Percentiles rank a stretch among this genome's conserved stretches.
Conservation (phyloP, 306 rosid species). For the Albizia julibrissin region DNA sequence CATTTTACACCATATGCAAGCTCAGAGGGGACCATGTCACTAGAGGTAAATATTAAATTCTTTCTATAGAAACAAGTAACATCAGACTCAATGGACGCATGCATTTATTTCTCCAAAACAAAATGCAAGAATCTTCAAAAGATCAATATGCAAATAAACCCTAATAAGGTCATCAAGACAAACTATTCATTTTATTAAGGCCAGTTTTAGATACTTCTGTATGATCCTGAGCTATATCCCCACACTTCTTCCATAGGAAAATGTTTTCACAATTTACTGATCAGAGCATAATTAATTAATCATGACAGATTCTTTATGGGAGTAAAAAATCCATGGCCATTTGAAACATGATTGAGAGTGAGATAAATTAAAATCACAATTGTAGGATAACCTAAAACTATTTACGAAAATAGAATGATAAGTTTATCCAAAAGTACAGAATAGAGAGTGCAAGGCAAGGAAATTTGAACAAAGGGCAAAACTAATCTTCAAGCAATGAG, state of each 20-base stretch:
- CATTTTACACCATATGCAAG: neutral
- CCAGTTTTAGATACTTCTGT: neutral
- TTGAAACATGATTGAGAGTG: neutral
- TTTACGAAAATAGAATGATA: neutral
- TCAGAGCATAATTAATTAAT: neutral
- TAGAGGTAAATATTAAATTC: neutral
- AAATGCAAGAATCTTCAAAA: neutral
- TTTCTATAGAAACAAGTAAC: neutral
- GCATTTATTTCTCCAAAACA: neutral
- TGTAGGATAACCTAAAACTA: neutral
- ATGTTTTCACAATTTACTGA: neutral
- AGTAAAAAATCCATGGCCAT: neutral
- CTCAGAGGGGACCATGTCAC: neutral
- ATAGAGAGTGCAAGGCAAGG: conserved; percentile 1
- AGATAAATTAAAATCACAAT: neutral
- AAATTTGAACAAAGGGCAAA: neutral
- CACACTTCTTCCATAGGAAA: neutral
- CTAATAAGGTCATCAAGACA: neutral
- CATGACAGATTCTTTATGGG: neutral
- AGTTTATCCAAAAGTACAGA: neutral
- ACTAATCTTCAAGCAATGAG: neutral
- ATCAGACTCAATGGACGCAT: neutral
- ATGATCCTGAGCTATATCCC: neutral
- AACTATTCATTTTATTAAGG: neutral
- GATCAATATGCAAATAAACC: conserved; percentile 5